These are phyloP conservation scores for Kockovaella imperatae DNA, from an alignment of 768 basidiomycete genomes.

Conservation along the genomic window DNA sequence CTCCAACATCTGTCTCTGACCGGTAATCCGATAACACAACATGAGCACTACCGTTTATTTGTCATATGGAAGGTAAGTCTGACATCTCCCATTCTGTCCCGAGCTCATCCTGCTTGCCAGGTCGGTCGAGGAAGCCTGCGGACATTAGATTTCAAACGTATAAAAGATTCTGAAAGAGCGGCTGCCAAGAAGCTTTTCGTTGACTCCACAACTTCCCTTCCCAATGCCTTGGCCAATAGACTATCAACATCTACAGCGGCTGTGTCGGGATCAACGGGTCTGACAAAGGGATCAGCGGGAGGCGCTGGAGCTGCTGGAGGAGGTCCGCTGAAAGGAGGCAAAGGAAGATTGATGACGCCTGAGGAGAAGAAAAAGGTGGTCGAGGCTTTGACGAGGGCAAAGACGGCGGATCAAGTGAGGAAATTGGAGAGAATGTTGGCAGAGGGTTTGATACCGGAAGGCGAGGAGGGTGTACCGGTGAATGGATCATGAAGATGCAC, in stretches of 20 bases:
- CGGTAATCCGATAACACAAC: slow-evolving; percentile 41
- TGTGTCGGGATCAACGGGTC: slow-evolving; percentile 12
- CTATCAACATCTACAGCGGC: slow-evolving; percentile 31
- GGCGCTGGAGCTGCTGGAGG: slow-evolving; percentile 3
- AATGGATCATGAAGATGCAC: neutral
- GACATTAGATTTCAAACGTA: slow-evolving; percentile 43
- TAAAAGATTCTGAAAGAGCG: slow-evolving; percentile 42
- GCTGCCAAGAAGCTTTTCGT: slow-evolving; percentile 32
- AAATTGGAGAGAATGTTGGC: slow-evolving; percentile 44
- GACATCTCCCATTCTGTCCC: neutral
- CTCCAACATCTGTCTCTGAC: slow-evolving; percentile 40
- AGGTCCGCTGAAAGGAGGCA: slow-evolving; percentile 23
- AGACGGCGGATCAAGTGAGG: slow-evolving; percentile 41
- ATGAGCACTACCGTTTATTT: slow-evolving; percentile 43
- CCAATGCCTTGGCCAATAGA: slow-evolving; percentile 39
- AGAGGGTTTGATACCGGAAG: slow-evolving; percentile 44
- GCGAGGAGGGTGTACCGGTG: slow-evolving; percentile 20
- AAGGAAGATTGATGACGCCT: slow-evolving; percentile 43
- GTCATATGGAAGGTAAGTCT: slow-evolving; percentile 42
- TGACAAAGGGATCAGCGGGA: slow-evolving; percentile 1
- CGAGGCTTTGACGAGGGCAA: slow-evolving; percentile 40
- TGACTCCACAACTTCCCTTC: slow-evolving; percentile 30
- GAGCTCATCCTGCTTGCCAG: slow-evolving; percentile 8
- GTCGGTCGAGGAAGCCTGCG: slow-evolving; percentile 41
- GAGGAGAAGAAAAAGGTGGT: slow-evolving; percentile 44